These are phyloP conservation scores for Podospora anserina DNA, from an alignment of 495 filamentous ascomycete species.

Conservation along the genomic window DNA sequence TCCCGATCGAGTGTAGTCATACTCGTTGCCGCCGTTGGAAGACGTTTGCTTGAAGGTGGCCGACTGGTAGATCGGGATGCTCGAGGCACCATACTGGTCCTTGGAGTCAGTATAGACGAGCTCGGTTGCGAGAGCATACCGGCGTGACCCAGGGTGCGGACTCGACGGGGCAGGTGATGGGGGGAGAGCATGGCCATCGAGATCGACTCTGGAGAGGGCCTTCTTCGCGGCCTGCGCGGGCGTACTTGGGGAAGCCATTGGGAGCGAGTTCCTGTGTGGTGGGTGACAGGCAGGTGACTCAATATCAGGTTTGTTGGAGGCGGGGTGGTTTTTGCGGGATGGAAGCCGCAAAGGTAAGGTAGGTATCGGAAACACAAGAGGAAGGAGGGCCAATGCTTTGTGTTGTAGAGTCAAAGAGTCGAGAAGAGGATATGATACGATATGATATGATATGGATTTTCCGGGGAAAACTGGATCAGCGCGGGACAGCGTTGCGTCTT, in stretches of 20 bases:
- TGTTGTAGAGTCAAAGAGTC: not conserved
- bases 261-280: not conserved
- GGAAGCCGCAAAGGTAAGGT: not conserved
- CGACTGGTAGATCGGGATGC: constrained; percentile 95
- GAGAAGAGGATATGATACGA: not conserved
- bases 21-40: constrained; percentile 71
- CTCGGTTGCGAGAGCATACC: constrained; percentile 91
- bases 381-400: not conserved
- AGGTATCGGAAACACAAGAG: not conserved
- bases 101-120: constrained; percentile 91
- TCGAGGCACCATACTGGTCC: constrained; percentile 94
- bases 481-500: not conserved
- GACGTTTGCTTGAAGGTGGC: constrained; percentile 97
- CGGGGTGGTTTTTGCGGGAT: not conserved
- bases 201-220: constrained; percentile 68
- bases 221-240: constrained; percentile 53
- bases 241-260: constrained; percentile 38
- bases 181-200: constrained; percentile 86
- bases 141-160: constrained; percentile 71
- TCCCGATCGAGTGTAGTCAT: constrained; percentile 96
- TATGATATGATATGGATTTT: not conserved
- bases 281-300: constrained; percentile 7
- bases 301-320: not conserved
- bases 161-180: constrained; percentile 94
- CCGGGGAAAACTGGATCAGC: not conserved